Base-by-base conservation (phyloP, 768 basidiomycete species). In the Kwoniella dejecticola region DNA sequence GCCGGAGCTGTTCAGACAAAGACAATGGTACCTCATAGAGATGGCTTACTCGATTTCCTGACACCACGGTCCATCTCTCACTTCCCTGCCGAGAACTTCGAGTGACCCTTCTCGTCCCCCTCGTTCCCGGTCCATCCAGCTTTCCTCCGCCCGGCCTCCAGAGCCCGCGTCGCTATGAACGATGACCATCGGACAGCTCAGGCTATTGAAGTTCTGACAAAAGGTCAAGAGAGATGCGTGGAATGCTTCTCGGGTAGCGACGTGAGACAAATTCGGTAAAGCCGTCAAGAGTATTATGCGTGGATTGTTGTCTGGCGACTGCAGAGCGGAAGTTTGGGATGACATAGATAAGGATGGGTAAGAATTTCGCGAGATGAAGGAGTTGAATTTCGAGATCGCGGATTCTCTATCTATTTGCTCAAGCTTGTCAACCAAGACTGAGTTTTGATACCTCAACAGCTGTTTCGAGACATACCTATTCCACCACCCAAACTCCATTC, bases 221-320 rank as follows among this genome's bases (percentile, higher is more conserved):
- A 91, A 83, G 0, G 83, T 75, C 49, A 85, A 79, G 0, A 96
- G 75, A 4, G 87, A 82, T 0, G 84, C 82, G 72, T 92, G 91
- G 76, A 95, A 94, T 8, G 84, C 83, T 13, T 81, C 79, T 70
- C 86, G 87, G 0, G 88, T 90, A 23, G 82, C 80, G 4, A 81
- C 77, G 78, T 92, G 91, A 4, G 91, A 81, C 56, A 97, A 85
- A 73, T 98, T 97, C 0, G 95, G 96, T 1, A 99, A 83, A 58
- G 94, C 89, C 79, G 94, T 91, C 7, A 96, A 81, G 3, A 97
- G 85, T 53, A 97, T 83, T 5, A 94, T 72, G 31, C 86, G 86
- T 0, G 83, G 83, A 65, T 60, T 66, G 7, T 19, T n/a, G 0
- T 26, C 4, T 40, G 49, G 12, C 33, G 57, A 24, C 11, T 52